Base-by-base conservation (phyloP, 2,329 filamentous ascomycete genomes). In the Aspergillus tanneri region DNA sequence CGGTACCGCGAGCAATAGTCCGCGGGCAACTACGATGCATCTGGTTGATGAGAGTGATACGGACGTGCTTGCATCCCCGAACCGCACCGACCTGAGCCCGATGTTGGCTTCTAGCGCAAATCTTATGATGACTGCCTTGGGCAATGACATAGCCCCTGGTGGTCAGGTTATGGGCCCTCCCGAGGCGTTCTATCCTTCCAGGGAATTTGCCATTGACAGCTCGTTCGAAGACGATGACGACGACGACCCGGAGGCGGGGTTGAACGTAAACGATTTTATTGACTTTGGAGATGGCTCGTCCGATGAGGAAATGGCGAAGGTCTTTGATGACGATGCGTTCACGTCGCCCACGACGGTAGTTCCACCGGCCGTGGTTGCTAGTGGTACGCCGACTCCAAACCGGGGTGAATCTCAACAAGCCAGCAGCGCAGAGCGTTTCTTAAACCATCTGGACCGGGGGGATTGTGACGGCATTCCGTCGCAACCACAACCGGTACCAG, bases 401-500 rank as follows among this genome's bases (percentile, higher is more conserved):
- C 67, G 54, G 28, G 59, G 54, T 2, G 67, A 68, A n/a, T 47
- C 57, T 18, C 61, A 62, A 35, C 59, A 57, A 34, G 56, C 56
- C 25, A 68, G 49, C 50, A 67, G 60, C 40, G 69, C 71, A 3
- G 73, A 82, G 52, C 76, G 78, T 21, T 77, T 86, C 46, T 71
- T 87, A n/a, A 77, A 78, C 45, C 84, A 86, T 56, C 82, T 90
- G 30, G 83, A 86, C 60, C 81, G 83, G 56, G n/a, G 81, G 84
- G 47, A 82, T 86, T 11, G 87, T 93, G 27, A 87, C 87, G 28
- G 86, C 88, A 1, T 95, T 93, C 76, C 87, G 87, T 47, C 76
- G 73, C 34, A 80, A 80, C 54, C 75, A 79, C 59, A 72, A 72
- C 62, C 67, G 73, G 53, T 72, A 80, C 62, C 69, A 78, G 59